Evolutionary conservation across 1,284 basidiomycete species (phyloP).

Genomic region (Mycena citricolor): DNA sequence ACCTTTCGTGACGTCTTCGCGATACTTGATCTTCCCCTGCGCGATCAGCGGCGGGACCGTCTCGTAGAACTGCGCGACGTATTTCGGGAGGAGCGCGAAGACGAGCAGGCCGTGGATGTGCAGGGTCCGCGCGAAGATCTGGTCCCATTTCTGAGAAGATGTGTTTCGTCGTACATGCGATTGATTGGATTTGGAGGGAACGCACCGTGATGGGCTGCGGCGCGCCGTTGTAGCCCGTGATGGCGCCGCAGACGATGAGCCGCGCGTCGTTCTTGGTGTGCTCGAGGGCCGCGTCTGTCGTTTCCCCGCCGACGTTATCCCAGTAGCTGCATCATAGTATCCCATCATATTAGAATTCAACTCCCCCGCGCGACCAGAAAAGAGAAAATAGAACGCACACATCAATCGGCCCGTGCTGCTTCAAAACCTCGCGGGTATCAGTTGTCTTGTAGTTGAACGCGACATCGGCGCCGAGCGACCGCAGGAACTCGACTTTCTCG

Average conservation of each 20-base stretch:
- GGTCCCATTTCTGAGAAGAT: slow-evolving; percentile 31
- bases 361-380: background rate
- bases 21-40: slow-evolving; percentile 59
- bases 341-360: background rate
- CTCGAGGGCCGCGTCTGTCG: slow-evolving; percentile 27
- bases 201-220: slow-evolving; percentile 31
- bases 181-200: background rate
- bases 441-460: slow-evolving; percentile 38
- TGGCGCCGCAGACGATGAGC: slow-evolving; percentile 24
- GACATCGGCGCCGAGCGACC: slow-evolving; percentile 52
- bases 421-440: slow-evolving; percentile 28
- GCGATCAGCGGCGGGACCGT: slow-evolving; percentile 51
- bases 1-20: slow-evolving; percentile 51
- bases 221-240: slow-evolving; percentile 35
- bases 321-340: slow-evolving; percentile 21
- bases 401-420: slow-evolving; percentile 25
- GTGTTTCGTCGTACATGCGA: no score
- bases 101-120: slow-evolving; percentile 61
- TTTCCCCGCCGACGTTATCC: slow-evolving; percentile 31
- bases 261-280: slow-evolving; percentile 11
- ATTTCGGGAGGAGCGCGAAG: slow-evolving; percentile 37
- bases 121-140: slow-evolving; percentile 34
- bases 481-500: slow-evolving; percentile 57
- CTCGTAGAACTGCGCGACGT: slow-evolving; percentile 46
- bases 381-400: slow-evolving; percentile 2